Conservation (phyloP, 768 basidiomycete genomes). For the Macrolepiota fuliginosa region DNA sequence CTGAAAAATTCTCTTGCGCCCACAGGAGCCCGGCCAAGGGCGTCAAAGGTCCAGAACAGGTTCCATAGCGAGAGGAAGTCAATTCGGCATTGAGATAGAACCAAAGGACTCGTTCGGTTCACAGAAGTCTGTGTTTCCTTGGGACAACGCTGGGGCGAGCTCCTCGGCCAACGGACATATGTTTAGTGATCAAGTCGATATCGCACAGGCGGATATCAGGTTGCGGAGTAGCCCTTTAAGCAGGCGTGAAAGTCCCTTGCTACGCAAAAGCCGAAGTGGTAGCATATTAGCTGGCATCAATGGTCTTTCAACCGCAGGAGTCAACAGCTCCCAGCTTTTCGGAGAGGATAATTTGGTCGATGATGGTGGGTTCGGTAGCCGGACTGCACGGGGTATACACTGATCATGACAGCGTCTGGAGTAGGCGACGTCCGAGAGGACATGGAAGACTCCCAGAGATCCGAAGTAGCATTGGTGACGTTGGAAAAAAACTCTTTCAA, state of each 20-base stretch:
- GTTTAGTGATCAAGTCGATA: conserved; percentile 43
- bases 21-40: conserved; percentile 85
- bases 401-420: conserved; percentile 14
- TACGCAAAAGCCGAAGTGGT: conserved; percentile 40
- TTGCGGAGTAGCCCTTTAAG: conserved; percentile 55
- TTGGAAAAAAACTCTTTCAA: conserved; percentile 78
- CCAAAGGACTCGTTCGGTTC: conserved; percentile 41
- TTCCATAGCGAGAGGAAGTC: conserved; percentile 43
- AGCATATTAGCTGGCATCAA: conserved; percentile 34
- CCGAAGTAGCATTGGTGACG: conserved; percentile 52
- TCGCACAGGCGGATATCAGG: conserved; percentile 34
- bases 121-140: conserved; percentile 74
- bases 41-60: conserved; percentile 63
- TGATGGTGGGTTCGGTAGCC: conserved; percentile 44
- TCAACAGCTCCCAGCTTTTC: conserved; percentile 37
- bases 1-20: background rate
- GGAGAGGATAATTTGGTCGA: conserved; percentile 63
- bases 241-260: conserved; percentile 56
- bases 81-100: conserved; percentile 45
- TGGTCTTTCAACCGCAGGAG: conserved; percentile 53
- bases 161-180: conserved; percentile 56
- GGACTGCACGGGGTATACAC: background rate
- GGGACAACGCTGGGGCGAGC: conserved; percentile 73
- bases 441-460: conserved; percentile 46
- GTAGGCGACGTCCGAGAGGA: conserved; percentile 16